Evolutionary conservation across 2,329 filamentous ascomycete genomes (phyloP).

Genomic region (Phyllosticta paracitricarpa): DNA sequence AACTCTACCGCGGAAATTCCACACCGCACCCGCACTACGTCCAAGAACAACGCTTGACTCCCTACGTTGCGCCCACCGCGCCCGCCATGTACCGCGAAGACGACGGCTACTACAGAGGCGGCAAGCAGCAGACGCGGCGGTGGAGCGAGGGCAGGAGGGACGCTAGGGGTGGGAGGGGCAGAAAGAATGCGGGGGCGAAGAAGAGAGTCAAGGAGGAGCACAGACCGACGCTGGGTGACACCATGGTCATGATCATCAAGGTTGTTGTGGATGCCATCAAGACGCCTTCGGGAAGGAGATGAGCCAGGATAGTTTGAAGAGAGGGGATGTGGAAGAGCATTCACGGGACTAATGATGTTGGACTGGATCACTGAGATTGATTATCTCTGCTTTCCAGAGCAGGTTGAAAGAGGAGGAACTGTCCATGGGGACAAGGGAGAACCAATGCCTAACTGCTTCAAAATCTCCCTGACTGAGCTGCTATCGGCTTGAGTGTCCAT

Average conservation of each 20-base stretch:
- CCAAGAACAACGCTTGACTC: neutral
- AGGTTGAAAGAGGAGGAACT: no score
- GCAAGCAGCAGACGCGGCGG: neutral
- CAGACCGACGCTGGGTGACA: slow-evolving; percentile 20
- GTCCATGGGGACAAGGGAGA: no score
- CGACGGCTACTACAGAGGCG: neutral
- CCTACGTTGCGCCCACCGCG: neutral
- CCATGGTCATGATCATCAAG: slow-evolving; percentile 9
- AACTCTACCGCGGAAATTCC: neutral
- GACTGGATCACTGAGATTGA: no score
- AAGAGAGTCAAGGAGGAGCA: neutral
- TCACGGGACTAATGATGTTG: no score
- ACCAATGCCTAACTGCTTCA: no score
- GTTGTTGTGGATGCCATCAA: slow-evolving; percentile 5
- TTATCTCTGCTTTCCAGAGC: no score
- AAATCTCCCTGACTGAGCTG: no score
- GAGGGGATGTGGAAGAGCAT: no score
- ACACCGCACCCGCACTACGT: neutral
- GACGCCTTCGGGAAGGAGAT: neutral
- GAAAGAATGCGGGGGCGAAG: neutral
- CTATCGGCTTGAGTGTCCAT: no score
- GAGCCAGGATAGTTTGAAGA: neutral
- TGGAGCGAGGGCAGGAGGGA: neutral
- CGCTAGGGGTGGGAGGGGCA: neutral
- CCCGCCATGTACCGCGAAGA: neutral